Base-by-base conservation (phyloP, 176 grass and related monocot species). In the Zoysia japonica region DNA sequence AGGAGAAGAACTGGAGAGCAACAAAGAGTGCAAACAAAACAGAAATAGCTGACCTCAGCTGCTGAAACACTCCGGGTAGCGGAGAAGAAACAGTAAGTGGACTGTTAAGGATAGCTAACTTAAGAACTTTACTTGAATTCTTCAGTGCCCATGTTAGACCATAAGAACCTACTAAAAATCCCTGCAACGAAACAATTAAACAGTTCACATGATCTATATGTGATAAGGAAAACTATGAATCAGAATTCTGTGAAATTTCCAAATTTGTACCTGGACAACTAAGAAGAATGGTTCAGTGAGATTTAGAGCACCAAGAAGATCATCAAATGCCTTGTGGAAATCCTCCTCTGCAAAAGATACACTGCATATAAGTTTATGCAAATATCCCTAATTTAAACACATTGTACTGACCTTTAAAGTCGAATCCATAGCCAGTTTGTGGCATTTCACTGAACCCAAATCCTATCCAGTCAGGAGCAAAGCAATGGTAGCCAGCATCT, bases 371-470 rank as follows among this genome's bases (percentile, higher is more conserved):
- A 76, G 59, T 84, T 50, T 71, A 14, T 82, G 79, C 36, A 63
- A 74, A 45, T 12, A 77, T 15, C 17, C 44, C 49, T 70, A 67
- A 44, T 68, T 48, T 81, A 65, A 64, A 41, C 49, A 61, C 3
- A 74, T 76, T 64, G 83, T 70, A 11, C 80, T 83, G 20, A 97
- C 95, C 95, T 92, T 84, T 94, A 68, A 81, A 97, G 79, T 83
- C 81, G 60, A 97, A 97, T 70, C 92, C 95, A 80, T 97, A 97
- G 59, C 95, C 95, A 71, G 95, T 85, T 28, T 97, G 95, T 64
- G 95, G 95, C 87, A 90, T 94, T 63, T 97, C 95, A 87, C 91
- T 97, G 69, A 97, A 97, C 42, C 95, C 95, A 78, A 97, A 97
- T 89, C 95, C 91, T 62, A 97, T 89, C 95, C 95, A 97, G 49